Base-by-base conservation (phyloP, 495 filamentous ascomycete genomes). In the Staphylotrichum tortipilum region DNA sequence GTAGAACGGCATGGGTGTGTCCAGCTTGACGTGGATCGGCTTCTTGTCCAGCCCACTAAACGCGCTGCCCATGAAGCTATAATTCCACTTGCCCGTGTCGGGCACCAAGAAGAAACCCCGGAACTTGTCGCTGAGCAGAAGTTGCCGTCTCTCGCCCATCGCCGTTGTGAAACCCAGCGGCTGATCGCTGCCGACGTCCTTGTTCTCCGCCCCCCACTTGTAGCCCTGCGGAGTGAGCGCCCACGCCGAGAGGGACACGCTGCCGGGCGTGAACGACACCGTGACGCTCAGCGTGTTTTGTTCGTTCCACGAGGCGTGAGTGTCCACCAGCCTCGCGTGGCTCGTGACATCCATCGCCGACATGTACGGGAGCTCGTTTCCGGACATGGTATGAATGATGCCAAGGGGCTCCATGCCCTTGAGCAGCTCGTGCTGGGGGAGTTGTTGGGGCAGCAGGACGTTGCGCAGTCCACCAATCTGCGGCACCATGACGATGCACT, bases 161-260 rank as follows among this genome's bases (percentile, higher is more conserved):
- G 74, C 80, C 31, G 88, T 94, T 33, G 80, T 81, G 77, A 99
- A 99, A 34, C 94, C 94, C 47, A 88, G 82, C 0, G 94, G 94
- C 65, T 92, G 86, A 66, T 97, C 92, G 38, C 85, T 92, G 50
- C 82, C 79, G 41, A 82, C 77, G 67, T 99, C 94, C 68, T 85
- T 88, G 76, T 99, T 99, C 63, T 97, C 89, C 5, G 80, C 87
- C 51, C 94, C 94, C 94, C 94, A 99, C 66, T 91, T 90, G 74
- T 91, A 97, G 37, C 94, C 94, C 34, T 82, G 67, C 4, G 94
- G 91, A 3, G 89, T 95, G 26, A 97, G 79, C 14, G 83, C 82
- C 85, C 89, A 99, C 21, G 92, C 89, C 3, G 88, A 84, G 37
- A 99, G 79, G 2, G 90, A 95, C 35, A 97, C 94, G 42, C 89